These are phyloP conservation scores for Penicillium sp. DNA, from an alignment of 2,329 filamentous ascomycete species.

Conservation along the genomic window DNA sequence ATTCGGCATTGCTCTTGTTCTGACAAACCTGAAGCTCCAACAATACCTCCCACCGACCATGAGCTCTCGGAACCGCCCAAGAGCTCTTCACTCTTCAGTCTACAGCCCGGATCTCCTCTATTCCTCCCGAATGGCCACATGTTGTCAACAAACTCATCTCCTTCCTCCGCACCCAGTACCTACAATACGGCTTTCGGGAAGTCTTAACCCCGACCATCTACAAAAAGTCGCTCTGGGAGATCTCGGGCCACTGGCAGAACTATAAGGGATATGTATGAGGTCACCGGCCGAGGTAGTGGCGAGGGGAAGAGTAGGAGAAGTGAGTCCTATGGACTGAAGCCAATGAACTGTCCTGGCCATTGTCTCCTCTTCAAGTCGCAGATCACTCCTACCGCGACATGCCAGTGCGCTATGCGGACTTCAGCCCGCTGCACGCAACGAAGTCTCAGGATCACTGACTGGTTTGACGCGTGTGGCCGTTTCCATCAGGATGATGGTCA, in stretches of 20 bases:
- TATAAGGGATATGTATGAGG: slow-evolving; percentile 91
- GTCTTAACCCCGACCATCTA: slow-evolving; percentile 89
- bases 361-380: slow-evolving; percentile 77
- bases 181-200: slow-evolving; percentile 80
- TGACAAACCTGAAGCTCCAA: slow-evolving; percentile 25
- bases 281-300: slow-evolving; percentile 53
- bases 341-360: slow-evolving; percentile 91
- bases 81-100: slow-evolving; percentile 74
- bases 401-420: slow-evolving; percentile 81
- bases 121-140: slow-evolving; percentile 77
- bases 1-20: slow-evolving; percentile 23
- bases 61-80: slow-evolving; percentile 54
- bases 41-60: slow-evolving; percentile 47
- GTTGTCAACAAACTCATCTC: slow-evolving; percentile 81
- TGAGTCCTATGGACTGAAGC: slow-evolving; percentile 78
- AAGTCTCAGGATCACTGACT: slow-evolving; percentile 75
- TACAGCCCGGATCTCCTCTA: slow-evolving; percentile 82
- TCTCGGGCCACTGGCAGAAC: slow-evolving; percentile 83
- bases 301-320: slow-evolving; percentile 51
- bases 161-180: slow-evolving; percentile 80
- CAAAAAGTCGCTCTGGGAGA: slow-evolving; percentile 82
- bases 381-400: slow-evolving; percentile 73
- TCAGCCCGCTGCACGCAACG: slow-evolving; percentile 85
- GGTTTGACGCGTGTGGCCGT: slow-evolving; percentile 78
- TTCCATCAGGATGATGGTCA: slow-evolving; percentile 92